Percentiles rank a stretch among this genome's conserved stretches.
phyloP scores from a whole-genome alignment of 2,329 filamentous ascomycete genomes.

The Talaromyces albobiverticillius region DNA sequence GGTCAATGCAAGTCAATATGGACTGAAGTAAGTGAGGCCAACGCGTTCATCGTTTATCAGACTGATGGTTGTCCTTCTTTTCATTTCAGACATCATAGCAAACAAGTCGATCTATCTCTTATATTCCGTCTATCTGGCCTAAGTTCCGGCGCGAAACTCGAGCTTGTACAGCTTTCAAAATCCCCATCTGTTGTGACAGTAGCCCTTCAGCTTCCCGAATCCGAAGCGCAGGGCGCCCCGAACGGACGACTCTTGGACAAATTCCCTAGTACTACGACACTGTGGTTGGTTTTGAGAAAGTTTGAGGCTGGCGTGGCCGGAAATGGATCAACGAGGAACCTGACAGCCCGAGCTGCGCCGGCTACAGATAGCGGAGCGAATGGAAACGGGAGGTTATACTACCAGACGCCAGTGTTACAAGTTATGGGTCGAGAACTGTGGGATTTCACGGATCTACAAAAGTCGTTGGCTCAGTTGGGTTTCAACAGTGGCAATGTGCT shows the following conservation, averaged over 20 bases:
- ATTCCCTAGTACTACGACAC: conserved; percentile 78
- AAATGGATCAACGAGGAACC: conserved; percentile 64
- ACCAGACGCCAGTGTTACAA: conserved; percentile 81
- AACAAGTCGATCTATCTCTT: conserved; percentile 78
- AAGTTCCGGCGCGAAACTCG: conserved; percentile 80
- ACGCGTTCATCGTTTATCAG: background rate
- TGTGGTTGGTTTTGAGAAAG: conserved; percentile 87
- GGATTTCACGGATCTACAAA: conserved; percentile 78
- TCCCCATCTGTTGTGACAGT: conserved; percentile 83
- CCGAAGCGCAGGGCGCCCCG: conserved; percentile 61
- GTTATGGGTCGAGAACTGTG: conserved; percentile 78
- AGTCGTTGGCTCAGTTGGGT: conserved; percentile 81
- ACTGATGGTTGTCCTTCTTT: conserved; percentile 13
- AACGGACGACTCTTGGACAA: conserved; percentile 74
- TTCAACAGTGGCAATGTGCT: conserved; percentile 80
- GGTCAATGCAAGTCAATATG: conserved; percentile 68
- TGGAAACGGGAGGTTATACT: conserved; percentile 73
- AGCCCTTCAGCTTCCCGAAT: conserved; percentile 77
- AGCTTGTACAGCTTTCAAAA: conserved; percentile 82
- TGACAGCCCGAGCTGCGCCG: conserved; percentile 79
- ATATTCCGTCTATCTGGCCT: conserved; percentile 82
- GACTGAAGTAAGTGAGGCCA: conserved; percentile 66
- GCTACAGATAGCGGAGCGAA: conserved; percentile 49
- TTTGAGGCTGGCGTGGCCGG: conserved; percentile 76
- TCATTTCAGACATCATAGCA: conserved; percentile 78